Percentiles rank a stretch among this genome's conserved stretches.
Evolutionary conservation across 2,329 filamentous ascomycete genomes (phyloP).

Genomic region (Ophiocordyceps australis): DNA sequence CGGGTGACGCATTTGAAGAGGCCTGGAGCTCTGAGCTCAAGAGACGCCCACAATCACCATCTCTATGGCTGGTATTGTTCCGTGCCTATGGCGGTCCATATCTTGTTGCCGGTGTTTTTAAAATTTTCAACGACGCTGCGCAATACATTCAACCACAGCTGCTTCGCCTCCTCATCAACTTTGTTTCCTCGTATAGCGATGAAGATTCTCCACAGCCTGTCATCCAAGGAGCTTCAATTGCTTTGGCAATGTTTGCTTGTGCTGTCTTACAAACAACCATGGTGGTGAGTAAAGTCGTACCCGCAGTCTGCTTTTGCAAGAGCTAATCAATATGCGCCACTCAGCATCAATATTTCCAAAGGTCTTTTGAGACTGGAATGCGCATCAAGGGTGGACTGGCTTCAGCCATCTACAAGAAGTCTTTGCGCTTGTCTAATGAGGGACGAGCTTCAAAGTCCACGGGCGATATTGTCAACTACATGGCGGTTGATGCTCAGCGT

Average conservation of each 20-base stretch:
- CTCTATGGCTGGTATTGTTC: conserved; percentile 73
- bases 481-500: conserved; percentile 95
- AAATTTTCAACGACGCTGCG: conserved; percentile 69
- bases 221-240: conserved; percentile 72
- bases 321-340: no score
- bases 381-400: conserved; percentile 82
- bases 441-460: conserved; percentile 78
- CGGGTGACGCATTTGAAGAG: conserved; percentile 49
- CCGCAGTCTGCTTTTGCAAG: background rate
- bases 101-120: conserved; percentile 65
- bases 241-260: conserved; percentile 78
- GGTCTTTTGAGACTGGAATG: conserved; percentile 91
- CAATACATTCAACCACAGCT: conserved; percentile 87
- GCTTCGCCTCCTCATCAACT: conserved; percentile 65
- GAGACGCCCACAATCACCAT: conserved; percentile 36
- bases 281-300: conserved; percentile 39
- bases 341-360: conserved; percentile 87
- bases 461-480: conserved; percentile 97
- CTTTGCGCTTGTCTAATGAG: conserved; percentile 80
- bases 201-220: conserved; percentile 51
- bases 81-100: conserved; percentile 77
- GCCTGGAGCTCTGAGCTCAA: conserved; percentile 67
- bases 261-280: conserved; percentile 75
- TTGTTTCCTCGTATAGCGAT: conserved; percentile 59
- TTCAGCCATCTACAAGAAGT: conserved; percentile 83